These are phyloP conservation scores for Lanmaoa pseudosensibilis DNA, from an alignment of 768 basidiomycete species.

Conservation along the genomic window DNA sequence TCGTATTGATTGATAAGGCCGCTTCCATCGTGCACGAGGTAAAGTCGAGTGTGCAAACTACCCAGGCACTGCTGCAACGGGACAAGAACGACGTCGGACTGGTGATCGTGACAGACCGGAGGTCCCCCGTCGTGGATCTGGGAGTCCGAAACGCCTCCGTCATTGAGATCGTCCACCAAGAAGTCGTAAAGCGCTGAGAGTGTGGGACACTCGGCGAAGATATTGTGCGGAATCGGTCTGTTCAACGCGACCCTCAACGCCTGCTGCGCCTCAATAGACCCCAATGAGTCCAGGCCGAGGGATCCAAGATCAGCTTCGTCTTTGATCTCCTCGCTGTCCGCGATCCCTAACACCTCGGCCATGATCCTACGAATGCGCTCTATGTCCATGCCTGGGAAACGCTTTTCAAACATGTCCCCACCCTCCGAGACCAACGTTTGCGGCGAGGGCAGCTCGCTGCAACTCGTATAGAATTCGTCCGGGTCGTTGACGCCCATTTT, in stretches of 20 bases:
- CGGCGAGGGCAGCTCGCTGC: conserved; percentile 35
- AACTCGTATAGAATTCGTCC: conserved; percentile 3
- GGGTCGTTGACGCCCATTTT: conserved; percentile 6
- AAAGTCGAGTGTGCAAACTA: conserved; percentile 41
- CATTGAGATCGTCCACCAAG: conserved; percentile 2
- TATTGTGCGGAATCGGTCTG: conserved; percentile 42
- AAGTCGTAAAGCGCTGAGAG: conserved; percentile 24
- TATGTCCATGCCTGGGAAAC: not conserved
- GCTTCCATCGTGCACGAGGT: conserved; percentile 75
- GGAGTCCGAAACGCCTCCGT: not conserved
- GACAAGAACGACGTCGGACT: conserved; percentile 32
- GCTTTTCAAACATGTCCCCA: not conserved
- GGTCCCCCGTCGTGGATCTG: not conserved
- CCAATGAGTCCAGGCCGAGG: conserved; percentile 64
- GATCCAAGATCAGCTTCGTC: conserved; percentile 48
- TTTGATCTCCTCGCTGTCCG: conserved; percentile 35
- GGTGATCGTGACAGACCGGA: not conserved
- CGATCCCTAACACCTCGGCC: conserved; percentile 43
- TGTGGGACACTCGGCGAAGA: conserved; percentile 45
- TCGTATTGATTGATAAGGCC: conserved; percentile 56
- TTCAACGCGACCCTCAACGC: conserved; percentile 43
- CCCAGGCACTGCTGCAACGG: conserved; percentile 38
- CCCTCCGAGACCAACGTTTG: conserved; percentile 41
- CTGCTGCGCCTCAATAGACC: conserved; percentile 60
- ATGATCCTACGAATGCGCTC: conserved; percentile 40